These are phyloP conservation scores for Cinnamomum micranthum DNA, from an alignment of 164 flowering plant genomes.

Conservation along the genomic window DNA sequence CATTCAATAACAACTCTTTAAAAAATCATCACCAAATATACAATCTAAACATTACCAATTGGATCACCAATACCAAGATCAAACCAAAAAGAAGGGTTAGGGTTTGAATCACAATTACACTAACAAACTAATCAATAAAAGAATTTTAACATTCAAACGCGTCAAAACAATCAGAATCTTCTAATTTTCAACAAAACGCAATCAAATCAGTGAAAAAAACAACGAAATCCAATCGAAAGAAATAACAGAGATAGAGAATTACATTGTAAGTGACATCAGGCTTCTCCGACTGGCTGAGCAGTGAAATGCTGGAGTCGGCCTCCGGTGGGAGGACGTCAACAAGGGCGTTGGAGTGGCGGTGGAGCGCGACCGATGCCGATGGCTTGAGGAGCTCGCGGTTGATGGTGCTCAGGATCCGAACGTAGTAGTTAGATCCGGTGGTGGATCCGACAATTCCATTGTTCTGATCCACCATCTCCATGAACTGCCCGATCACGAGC, in stretches of 20 bases:
- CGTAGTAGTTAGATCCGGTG: constrained; percentile 54
- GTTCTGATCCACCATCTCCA: constrained; percentile 76
- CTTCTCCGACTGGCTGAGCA: constrained; percentile 95
- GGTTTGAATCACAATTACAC: no score
- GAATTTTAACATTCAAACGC: no score
- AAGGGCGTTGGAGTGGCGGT: constrained; percentile 88
- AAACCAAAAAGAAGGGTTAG: no score
- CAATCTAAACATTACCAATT: no score
- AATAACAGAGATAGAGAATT: constrained; percentile 13
- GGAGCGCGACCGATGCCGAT: constrained; percentile 85
- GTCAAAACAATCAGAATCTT: no score
- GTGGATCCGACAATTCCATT: constrained; percentile 96
- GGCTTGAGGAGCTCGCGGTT: constrained; percentile 89
- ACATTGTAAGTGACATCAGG: constrained; percentile 90
- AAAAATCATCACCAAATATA: no score
- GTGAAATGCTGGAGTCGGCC: constrained; percentile 83
- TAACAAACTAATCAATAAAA: no score
- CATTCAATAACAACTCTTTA: no score
- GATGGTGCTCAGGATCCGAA: constrained; percentile 31
- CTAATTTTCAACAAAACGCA: background rate
- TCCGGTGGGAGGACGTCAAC: constrained; percentile 96
- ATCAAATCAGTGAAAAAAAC: no score
- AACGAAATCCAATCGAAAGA: background rate
- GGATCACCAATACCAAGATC: no score
- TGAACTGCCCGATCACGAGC: constrained; percentile 91